Evolutionary conservation across 2,329 filamentous ascomycete genomes (phyloP), one percentile per base, ranked within the genome.

Genomic region (Didymosphaeria variabile): DNA sequence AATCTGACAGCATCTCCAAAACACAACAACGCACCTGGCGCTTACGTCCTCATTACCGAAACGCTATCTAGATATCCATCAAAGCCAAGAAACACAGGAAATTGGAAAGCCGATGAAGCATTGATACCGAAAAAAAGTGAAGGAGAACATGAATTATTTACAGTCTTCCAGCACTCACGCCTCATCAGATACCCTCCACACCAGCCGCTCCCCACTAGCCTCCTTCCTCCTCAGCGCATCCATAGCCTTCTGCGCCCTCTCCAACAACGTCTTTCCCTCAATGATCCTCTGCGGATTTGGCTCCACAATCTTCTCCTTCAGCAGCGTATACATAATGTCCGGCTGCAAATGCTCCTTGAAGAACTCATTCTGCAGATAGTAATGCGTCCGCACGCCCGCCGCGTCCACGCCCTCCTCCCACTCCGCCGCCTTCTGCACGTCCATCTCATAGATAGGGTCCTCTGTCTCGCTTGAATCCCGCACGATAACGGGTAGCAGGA

Each of bases 401-500:
- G 81, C 75, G 10, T 81, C 72, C 0, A 88, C 86, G 0, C 84
- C 86, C 3, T 84, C 78, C 3, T 77, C 77, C 86, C 87, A 89
- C 36, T 79, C 66, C 7, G 81, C 78, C 12, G 73, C 78, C 8
- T 74, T 75, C n/a, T 65, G 49, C 0, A 82, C 82, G 53, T 87
- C 84, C 84, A 87, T 86, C 38, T 79, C 79, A 58, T 87, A 89
- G 62, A 83, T 79, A 0, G 87, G 86, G 60, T 73, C 77, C 19
- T 81, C 75, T 0, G 77, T 78, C 5, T 81, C 78, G 0, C 78
- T 82, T 0, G 86, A 82, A 62, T 88, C 84, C 46, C 75, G 80
- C 47, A 87, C 65, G 59, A 90, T 86, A 17, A 89, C 82, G 0
- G 88, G 88, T 6, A 90, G 73, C 75, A 90, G 81, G 17, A 89